Evolutionary conservation across 2,329 filamentous ascomycete species (phyloP), one percentile per base, ranked within the genome.

Genomic region (Gaeumannomyces sp.): DNA sequence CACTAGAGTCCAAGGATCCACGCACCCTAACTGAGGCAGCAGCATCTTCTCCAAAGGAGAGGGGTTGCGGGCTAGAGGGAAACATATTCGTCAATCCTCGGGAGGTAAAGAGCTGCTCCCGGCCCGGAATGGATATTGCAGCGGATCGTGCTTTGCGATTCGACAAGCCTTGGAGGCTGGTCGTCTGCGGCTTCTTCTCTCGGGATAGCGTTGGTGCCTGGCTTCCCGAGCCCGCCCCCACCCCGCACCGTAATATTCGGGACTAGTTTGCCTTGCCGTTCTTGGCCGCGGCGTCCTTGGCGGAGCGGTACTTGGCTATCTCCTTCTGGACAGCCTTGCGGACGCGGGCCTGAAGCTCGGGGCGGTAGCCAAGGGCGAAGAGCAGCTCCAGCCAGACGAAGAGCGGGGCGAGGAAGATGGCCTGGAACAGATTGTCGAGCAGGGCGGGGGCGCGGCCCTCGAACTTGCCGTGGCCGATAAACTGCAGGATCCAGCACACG

Each of bases 361-460:
- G 91, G 66, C 95, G 86, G 77, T 98, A 99, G 61, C 95, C 95
- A 62, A 96, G 85, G 72, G 83, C 87, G 81, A 99, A 99, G 31
- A 99, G 83, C 29, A 96, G 79, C 79, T 98, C 93, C 71, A 99
- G 89, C 91, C 95, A 99, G 66, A 98, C 94, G 71, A 98, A 99
- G 72, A 99, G 89, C 11, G 95, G 95, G 0, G 95, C 95, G 29
- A 98, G 83, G 73, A 98, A 94, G 68, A 98, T 77, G 33, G 95
- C 93, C 78, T 98, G 95, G 61, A 96, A 83, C 58, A 98, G 78
- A 73, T 97, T 98, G 78, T 98, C 93, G 61, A 98, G 80, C 68
- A 98, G 79, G 5, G 93, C 94, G 10, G 94, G 95, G 3, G 93
- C 92, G 63, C 94, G 87, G 27, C 91, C 87, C 77, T 98, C 95